Percentiles rank a stretch among this genome's conserved stretches.
These are phyloP conservation scores for Colletotrichum sp. DNA, from an alignment of 2,329 filamentous ascomycete genomes.

Conservation along the genomic window DNA sequence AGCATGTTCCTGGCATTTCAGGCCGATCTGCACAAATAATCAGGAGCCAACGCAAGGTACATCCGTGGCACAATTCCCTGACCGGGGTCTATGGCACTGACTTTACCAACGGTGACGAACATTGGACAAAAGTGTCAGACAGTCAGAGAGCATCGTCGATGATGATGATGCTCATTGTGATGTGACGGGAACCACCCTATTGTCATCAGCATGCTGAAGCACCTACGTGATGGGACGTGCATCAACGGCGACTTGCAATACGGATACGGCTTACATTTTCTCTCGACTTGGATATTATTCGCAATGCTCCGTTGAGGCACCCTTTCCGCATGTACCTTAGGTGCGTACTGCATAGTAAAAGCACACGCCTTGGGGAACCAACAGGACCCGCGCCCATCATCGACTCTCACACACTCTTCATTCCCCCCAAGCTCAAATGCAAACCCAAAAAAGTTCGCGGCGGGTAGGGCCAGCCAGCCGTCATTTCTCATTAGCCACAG, in stretches of 20 bases:
- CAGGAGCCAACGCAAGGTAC: neutral
- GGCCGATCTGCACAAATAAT: slow-evolving; percentile 18
- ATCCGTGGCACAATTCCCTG: neutral
- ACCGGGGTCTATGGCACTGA: neutral
- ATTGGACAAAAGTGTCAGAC: neutral
- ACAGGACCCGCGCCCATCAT: neutral
- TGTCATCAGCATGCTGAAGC: neutral
- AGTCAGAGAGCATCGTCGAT: neutral
- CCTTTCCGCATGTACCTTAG: no score
- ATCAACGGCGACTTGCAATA: neutral
- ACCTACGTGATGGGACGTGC: neutral
- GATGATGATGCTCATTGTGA: neutral
- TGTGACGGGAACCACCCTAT: neutral
- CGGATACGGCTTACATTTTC: neutral
- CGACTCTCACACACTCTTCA: neutral
- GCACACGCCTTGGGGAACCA: neutral
- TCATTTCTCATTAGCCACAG: slow-evolving; percentile 8
- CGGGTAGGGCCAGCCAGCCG: slow-evolving; percentile 10
- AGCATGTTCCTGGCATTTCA: slow-evolving; percentile 10
- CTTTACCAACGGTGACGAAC: neutral
- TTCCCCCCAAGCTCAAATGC: neutral
- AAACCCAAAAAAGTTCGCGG: neutral
- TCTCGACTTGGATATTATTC: neutral
- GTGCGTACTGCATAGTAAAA: no score
- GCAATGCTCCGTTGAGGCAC: no score